Conservation (phyloP, 495 filamentous ascomycete genomes). For the Tetracladium setigerum region DNA sequence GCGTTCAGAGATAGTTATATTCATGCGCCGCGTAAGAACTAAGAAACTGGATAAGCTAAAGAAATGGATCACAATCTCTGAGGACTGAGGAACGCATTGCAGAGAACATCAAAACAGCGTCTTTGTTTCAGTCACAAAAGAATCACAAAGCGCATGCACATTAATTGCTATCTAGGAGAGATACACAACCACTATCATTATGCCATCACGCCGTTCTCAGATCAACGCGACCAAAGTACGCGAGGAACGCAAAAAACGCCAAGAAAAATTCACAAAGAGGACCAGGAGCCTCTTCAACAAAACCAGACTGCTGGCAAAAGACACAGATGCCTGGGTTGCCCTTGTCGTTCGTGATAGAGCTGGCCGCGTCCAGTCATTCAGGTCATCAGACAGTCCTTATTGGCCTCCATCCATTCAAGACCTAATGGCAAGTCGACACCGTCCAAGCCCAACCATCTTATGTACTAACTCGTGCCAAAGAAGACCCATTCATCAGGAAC, state of each 20-base stretch:
- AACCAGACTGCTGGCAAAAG: conserved; percentile 4
- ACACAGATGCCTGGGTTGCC: conserved; percentile 5
- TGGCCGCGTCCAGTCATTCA: conserved; percentile 1
- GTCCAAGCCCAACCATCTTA: not conserved
- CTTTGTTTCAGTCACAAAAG: conserved; percentile 7
- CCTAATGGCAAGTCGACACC: conserved; percentile 1
- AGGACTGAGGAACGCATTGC: not conserved
- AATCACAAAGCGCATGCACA: conserved; percentile 3
- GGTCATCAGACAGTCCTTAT: conserved; percentile 2
- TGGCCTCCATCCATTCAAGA: conserved; percentile 7
- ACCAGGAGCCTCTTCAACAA: conserved; percentile 9
- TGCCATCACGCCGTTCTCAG: not conserved
- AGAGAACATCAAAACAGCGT: not conserved
- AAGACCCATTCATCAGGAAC: conserved; percentile 3
- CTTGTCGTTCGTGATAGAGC: conserved; percentile 9
- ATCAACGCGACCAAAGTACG: not conserved
- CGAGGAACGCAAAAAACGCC: conserved; percentile 8
- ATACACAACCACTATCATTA: not conserved
- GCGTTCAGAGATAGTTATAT: conserved; percentile 1
- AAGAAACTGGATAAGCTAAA: not conserved
- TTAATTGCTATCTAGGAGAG: not conserved
- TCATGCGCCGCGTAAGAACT: not conserved
- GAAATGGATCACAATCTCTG: not conserved
- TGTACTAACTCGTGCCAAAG: not conserved
- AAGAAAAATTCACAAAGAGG: conserved; percentile 16